phyloP scores from a whole-genome alignment of 2,329 filamentous ascomycete genomes.

The Xylariales sp. region DNA sequence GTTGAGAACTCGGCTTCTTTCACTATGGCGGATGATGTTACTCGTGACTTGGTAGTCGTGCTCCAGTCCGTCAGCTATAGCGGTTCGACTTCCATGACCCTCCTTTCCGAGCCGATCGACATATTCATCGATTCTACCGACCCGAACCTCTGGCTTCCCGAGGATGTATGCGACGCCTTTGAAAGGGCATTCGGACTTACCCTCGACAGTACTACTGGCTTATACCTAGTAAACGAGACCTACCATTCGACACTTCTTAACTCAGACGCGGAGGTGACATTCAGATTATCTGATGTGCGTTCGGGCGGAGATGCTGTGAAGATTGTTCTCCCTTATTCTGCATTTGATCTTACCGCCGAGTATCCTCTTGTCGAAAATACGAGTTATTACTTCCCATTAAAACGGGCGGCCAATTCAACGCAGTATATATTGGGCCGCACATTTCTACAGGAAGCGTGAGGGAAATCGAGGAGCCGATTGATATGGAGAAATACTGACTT shows the following conservation, averaged over 20 bases:
- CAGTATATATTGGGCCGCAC: conserved; percentile 53
- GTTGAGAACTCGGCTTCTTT: conserved; percentile 53
- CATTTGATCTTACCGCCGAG: conserved; percentile 50
- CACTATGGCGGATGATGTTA: conserved; percentile 51
- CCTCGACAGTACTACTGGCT: conserved; percentile 45
- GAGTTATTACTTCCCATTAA: conserved; percentile 52
- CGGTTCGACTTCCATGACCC: conserved; percentile 48
- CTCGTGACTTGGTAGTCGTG: conserved; percentile 53
- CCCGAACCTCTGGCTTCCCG: conserved; percentile 52
- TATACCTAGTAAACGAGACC: conserved; percentile 54
- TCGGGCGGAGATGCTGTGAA: conserved; percentile 49
- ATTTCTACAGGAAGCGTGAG: conserved; percentile 53
- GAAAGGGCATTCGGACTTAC: conserved; percentile 51
- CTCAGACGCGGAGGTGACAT: conserved; percentile 50
- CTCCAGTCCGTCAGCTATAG: conserved; percentile 55
- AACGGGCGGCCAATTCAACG: conserved; percentile 49
- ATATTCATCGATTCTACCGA: conserved; percentile 54
- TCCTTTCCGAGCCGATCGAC: conserved; percentile 51
- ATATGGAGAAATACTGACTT: conserved; percentile 25
- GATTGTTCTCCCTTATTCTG: conserved; percentile 50
- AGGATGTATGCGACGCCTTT: conserved; percentile 49
- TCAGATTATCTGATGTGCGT: conserved; percentile 50
- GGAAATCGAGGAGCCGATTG: background rate
- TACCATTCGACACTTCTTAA: conserved; percentile 47
- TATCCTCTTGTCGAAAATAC: conserved; percentile 47